Base-by-base conservation (phyloP, 106 monocot species). In the Ottelia alismoides region DNA sequence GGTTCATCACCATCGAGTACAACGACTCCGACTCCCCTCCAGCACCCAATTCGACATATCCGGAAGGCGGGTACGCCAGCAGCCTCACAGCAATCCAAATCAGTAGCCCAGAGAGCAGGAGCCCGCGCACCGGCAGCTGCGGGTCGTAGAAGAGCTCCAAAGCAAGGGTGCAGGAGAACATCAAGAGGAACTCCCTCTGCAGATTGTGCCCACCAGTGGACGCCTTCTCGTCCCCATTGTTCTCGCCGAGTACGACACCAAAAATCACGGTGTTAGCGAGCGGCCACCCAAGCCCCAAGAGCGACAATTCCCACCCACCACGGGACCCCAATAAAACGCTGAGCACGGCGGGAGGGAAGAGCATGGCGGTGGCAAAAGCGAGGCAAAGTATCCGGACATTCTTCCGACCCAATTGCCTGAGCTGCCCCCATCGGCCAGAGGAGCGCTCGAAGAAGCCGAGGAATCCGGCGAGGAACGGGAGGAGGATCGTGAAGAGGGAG, bases 141-240 rank as follows among this genome's bases (percentile, higher is more conserved):
- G 90, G 82, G 45, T 66, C 74, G 70, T 98, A 98, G 29, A 90
- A 62, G 44, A 98, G 76, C 68, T 89, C 85, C 45, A 85, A 45
- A 1, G 72, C 70, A 49, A 82, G 70, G 3, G 85, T 98, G 52
- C 77, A 85, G 23, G 72, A 53, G 53, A 86, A 98, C 1, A 81
- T 98, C 24, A 77, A 62, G 20, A 73, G 17, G 45, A 90, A 90
- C 55, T 77, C 79, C 44, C 60, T 61, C n/a, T 50, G 55, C 19
- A 73, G 64, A 28, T 77, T 72, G 43, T 77, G 85, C 1, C 45
- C 56, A 52, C 52, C 55, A 48, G 40, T 22, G 0, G 17, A 40
- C 2, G 32, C 30, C 61, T 72, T 79, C 45, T 82, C 77, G 19
- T 72, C 79, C 25, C 60, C 46, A 23, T 59, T 71, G 49, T 64